Evolutionary conservation across 371 early-diverging fungal genomes (phyloP).

Genomic region (Saksenaea vasiformis): DNA sequence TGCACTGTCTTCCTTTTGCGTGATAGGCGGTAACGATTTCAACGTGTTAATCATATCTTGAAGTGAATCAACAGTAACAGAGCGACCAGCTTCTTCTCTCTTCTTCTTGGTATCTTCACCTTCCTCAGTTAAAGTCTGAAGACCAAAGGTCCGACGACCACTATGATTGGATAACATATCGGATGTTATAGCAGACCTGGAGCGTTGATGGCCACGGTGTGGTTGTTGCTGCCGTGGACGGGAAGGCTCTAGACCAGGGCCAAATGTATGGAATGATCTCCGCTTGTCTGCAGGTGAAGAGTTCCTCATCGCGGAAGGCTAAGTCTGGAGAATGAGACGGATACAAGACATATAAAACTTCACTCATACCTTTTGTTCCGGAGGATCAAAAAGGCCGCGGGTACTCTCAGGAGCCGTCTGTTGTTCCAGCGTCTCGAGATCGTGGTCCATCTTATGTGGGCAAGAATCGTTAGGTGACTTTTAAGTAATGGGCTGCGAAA

Average conservation of each 20-base stretch:
- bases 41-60: slow-evolving; percentile 60
- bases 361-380: slow-evolving; percentile 29
- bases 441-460: slow-evolving; percentile 21
- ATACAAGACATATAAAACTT: neutral
- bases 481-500: slow-evolving; percentile 18
- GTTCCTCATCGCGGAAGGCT: slow-evolving; percentile 7
- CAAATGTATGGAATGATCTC: slow-evolving; percentile 33
- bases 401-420: slow-evolving; percentile 58
- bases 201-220: slow-evolving; percentile 37
- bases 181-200: slow-evolving; percentile 41
- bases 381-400: slow-evolving; percentile 52
- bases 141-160: slow-evolving; percentile 33
- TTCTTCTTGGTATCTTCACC: slow-evolving; percentile 20
- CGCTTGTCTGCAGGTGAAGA: slow-evolving; percentile 26
- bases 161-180: slow-evolving; percentile 35
- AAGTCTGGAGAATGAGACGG: neutral
- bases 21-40: slow-evolving; percentile 51
- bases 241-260: slow-evolving; percentile 11
- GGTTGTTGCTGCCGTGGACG: slow-evolving; percentile 21
- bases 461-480: slow-evolving; percentile 12
- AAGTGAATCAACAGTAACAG: slow-evolving; percentile 44
- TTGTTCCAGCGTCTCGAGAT: slow-evolving; percentile 47
- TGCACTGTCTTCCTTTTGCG: slow-evolving; percentile 14
- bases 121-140: slow-evolving; percentile 38
- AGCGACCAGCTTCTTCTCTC: slow-evolving; percentile 22